Conservation (phyloP, 192 early-diverging fungal species). For the Backusella macrospora region DNA sequence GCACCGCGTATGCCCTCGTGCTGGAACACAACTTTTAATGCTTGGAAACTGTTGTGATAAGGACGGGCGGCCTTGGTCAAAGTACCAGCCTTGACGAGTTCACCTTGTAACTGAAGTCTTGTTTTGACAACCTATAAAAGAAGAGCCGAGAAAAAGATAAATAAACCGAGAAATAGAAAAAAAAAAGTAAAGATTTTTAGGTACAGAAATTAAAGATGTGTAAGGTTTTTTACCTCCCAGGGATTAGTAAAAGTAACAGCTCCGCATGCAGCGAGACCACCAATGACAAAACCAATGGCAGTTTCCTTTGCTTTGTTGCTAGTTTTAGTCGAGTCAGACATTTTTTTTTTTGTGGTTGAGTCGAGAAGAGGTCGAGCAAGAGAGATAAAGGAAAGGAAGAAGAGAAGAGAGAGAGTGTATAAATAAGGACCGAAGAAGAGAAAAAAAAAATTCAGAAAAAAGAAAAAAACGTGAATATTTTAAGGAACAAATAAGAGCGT, state of each 20-base stretch:
- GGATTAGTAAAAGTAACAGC: conserved; percentile 98
- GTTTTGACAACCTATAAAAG: conserved; percentile 84
- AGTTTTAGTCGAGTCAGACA: neutral
- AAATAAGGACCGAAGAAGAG: too few species aligned
- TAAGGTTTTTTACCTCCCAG: conserved; percentile 68
- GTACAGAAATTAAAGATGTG: neutral
- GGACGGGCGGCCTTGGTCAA: conserved; percentile 46
- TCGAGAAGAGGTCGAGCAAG: neutral
- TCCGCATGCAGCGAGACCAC: conserved; percentile 84
- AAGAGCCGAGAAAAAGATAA: neutral
- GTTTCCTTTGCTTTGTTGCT: conserved; percentile 34
- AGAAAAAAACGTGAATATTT: neutral
- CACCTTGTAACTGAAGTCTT: conserved; percentile 92
- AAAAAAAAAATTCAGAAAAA: neutral
- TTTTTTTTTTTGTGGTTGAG: neutral
- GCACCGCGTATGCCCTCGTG: conserved; percentile 86
- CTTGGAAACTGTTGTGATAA: conserved; percentile 80
- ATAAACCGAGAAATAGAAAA: neutral
- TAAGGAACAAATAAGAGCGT: conserved; percentile 11
- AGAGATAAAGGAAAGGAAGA: neutral
- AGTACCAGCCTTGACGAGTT: conserved; percentile 60
- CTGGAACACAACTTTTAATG: conserved; percentile 74
- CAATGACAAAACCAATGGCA: conserved; percentile 67
- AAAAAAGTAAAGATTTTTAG: conserved; percentile 6
- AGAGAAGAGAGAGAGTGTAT: neutral